Evolutionary conservation across 2,329 filamentous ascomycete species (phyloP), one percentile per base, ranked within the genome.

Genomic region (Aspergillus latus): DNA sequence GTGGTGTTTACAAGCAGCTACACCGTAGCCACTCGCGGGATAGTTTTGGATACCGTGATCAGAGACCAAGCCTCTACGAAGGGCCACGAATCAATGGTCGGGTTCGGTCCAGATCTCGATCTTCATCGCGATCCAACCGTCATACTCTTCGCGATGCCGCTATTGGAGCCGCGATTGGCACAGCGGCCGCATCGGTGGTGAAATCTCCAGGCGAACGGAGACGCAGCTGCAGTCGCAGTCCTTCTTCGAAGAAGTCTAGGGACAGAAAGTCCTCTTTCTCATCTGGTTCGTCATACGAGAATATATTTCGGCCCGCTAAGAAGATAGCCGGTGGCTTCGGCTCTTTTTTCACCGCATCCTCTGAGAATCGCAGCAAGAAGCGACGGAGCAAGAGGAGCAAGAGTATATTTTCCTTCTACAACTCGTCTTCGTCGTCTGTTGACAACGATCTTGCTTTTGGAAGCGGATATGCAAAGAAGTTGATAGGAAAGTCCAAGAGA

Each of bases 361-460:
- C 82, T 7, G 84, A 86, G 62, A 81, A 80, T 57, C 68, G 68
- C 40, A 75, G 78, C 40, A 74, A 78, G 62, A 78, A 78, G 54
- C 78, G 77, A 61, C 78, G 75, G 61, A 78, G 67, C 21, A 75
- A 73, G 59, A 74, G 73, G 62, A 63, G 78, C 39, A 72, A 71
- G 28, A 80, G 84, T 56, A 80, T 88, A 52, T 78, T 86, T 42
- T 81, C 79, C 55, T 81, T 85, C 63, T 78, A 76, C 53, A 88
- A 86, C 64, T 86, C 83, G 1, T 89, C 86, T 1, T 87, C 84
- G 2, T 88, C 85, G 0, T 88, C 85, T 0, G 78, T 88, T 53
- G 85, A 88, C 69, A 84, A 82, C 16, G 87, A 90, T 66, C 74
- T 89, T 58, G 86, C 86, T 8, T 89, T 88, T 67, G 86, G 87